These are phyloP conservation scores for Coniella vitis DNA, from an alignment of 2,329 filamentous ascomycete species.

Conservation along the genomic window DNA sequence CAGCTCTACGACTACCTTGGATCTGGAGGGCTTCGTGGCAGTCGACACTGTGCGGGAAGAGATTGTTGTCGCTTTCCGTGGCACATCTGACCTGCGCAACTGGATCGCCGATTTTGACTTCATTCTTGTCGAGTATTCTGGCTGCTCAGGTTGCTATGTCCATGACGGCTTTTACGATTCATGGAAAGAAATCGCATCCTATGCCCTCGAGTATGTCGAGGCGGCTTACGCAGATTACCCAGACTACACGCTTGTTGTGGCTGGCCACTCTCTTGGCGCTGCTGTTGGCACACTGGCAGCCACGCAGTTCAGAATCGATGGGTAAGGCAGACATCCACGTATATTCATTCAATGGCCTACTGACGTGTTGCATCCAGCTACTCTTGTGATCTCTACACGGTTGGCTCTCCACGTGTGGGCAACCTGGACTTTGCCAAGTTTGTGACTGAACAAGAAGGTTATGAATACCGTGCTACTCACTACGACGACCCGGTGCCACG, in stretches of 20 bases:
- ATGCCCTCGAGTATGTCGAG: constrained; percentile 36
- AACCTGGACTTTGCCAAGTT: constrained; percentile 48
- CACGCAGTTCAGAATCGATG: constrained; percentile 45
- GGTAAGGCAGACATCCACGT: constrained; percentile 18
- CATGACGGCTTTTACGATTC: constrained; percentile 54
- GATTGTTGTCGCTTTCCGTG: constrained; percentile 56
- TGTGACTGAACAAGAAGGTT: constrained; percentile 40
- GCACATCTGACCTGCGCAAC: constrained; percentile 52
- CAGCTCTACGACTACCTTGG: constrained; percentile 18
- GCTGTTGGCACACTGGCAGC: constrained; percentile 56
- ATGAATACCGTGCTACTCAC: constrained; percentile 61
- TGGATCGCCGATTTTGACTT: constrained; percentile 51
- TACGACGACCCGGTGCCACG: constrained; percentile 60
- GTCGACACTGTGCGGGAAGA: constrained; percentile 40
- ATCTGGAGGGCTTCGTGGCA: constrained; percentile 43
- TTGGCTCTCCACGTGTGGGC: constrained; percentile 60
- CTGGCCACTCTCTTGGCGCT: constrained; percentile 64
- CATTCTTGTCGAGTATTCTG: constrained; percentile 20
- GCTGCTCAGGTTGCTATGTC: constrained; percentile 38
- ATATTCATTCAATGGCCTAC: neutral
- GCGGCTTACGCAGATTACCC: constrained; percentile 40
- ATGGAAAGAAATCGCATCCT: constrained; percentile 46
- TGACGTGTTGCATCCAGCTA: constrained; percentile 16
- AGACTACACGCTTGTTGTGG: constrained; percentile 46
- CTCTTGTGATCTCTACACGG: constrained; percentile 54